Evolutionary conservation across 805 yeast genomes (phyloP), one percentile per base, ranked within the genome.

Genomic region (Jamesozyma rosinii): DNA sequence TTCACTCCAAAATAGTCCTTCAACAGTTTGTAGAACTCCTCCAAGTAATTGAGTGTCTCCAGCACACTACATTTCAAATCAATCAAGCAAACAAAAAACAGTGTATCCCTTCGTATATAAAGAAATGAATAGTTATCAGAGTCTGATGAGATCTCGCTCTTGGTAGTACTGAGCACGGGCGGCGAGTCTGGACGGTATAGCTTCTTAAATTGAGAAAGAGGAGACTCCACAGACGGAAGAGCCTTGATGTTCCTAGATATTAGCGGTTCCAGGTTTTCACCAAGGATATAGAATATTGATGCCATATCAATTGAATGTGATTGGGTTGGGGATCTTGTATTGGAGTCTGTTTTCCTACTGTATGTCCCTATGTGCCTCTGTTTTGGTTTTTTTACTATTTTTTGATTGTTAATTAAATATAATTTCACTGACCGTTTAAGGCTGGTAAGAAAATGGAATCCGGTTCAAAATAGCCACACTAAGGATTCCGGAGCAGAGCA

Each of bases 221-320:
- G 44, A n/a, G 41, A 40, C n/a, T 47, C 49, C 9, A 45, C 40
- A 32, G 56, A 54, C 44, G 56, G 53, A 45, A 57, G 41, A 3
- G 59, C 47, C 44, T 49, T 55, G 18, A 59, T 49, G 41, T 54
- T 57, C 43, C 50, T 57, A 4, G 53, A 49, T 35, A 59, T 43
- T 30, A 59, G 44, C 1, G 57, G 57, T n/a, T 59, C 57, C 20
- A 57, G 47, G 37, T 47, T 43, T 46, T 61, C 66, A 47, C 57
- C 61, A 19, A 60, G 45, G 26, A 61, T 53, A 38, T 47, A 54
- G 8, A 48, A 22, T 15, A 43, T 35, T 2, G 50, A 45, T 3
- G 44, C 36, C 50, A 47, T 49, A 13, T 10, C 17, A 17, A 17
- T 19, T 18, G 29, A 24, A 24, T 6, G 6, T 11, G 11, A 24